Percentiles rank a stretch among this genome's conserved stretches.
phyloP scores from a whole-genome alignment of 2,329 filamentous ascomycete genomes.

The Pseudogymnoascus sp. region DNA sequence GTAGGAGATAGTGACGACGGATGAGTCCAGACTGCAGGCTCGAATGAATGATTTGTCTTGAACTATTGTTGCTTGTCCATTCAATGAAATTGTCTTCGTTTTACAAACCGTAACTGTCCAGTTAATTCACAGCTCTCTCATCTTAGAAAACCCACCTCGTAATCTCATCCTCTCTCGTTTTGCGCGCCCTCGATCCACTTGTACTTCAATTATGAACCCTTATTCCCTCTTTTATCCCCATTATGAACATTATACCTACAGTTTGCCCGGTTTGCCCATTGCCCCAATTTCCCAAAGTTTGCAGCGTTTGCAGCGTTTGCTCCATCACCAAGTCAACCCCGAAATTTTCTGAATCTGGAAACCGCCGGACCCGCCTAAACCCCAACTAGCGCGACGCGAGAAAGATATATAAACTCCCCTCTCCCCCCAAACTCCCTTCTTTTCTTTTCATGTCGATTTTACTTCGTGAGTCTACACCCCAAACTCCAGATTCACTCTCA shows the following conservation, averaged over 20 bases:
- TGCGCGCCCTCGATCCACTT: background rate
- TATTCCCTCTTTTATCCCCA: background rate
- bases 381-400: background rate
- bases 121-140: background rate
- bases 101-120: background rate
- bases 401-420: background rate
- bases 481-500: background rate
- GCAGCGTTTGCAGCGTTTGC: slow-evolving; percentile 1
- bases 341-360: background rate
- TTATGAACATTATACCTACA: background rate
- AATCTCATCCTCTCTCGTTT: background rate
- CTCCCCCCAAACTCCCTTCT: background rate
- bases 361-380: background rate
- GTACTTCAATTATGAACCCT: background rate
- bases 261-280: background rate
- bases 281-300: background rate
- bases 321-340: no score
- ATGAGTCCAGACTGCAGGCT: background rate
- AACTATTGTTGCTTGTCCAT: background rate
- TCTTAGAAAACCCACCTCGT: background rate
- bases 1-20: background rate
- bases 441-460: background rate
- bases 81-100: background rate
- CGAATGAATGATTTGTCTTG: background rate
- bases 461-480: background rate